phyloP scores from a whole-genome alignment of 306 rosid species.

The Sicyos edulis region DNA sequence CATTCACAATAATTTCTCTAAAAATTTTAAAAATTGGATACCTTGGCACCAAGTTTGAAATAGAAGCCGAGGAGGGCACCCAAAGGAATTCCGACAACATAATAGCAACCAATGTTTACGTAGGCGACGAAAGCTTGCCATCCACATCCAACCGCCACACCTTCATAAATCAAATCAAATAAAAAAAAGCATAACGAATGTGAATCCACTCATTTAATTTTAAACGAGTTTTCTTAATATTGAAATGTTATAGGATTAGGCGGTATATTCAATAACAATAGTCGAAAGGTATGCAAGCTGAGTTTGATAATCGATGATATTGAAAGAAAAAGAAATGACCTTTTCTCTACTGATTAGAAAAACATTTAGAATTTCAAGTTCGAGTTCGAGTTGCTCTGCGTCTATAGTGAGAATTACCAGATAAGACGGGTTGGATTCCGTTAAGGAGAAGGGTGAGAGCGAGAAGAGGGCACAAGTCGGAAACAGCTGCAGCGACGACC shows the following conservation, averaged over 20 bases:
- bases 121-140: constrained; percentile 78
- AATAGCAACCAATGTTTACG: constrained; percentile 63
- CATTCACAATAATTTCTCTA: no score
- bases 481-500: constrained; percentile 49
- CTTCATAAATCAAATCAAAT: not conserved
- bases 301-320: no score
- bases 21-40: not conserved
- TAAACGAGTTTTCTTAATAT: no score
- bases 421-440: constrained; percentile 66
- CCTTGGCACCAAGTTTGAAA: constrained; percentile 58
- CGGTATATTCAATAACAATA: no score
- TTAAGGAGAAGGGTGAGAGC: constrained; percentile 56
- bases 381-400: no score
- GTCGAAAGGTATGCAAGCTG: no score
- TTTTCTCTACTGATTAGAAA: no score
- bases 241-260: no score
- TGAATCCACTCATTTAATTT: no score
- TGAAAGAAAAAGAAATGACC: no score
- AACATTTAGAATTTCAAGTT: no score
- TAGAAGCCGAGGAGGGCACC: constrained; percentile 64
- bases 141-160: constrained; percentile 52
- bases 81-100: constrained; percentile 51
- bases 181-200: no score
- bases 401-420: constrained; percentile 31
- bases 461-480: constrained; percentile 51